Percentiles rank a stretch among this genome's conserved stretches.
Evolutionary conservation across 2,329 filamentous ascomycete species (phyloP).

Genomic region (Aspergillus amoenus): DNA sequence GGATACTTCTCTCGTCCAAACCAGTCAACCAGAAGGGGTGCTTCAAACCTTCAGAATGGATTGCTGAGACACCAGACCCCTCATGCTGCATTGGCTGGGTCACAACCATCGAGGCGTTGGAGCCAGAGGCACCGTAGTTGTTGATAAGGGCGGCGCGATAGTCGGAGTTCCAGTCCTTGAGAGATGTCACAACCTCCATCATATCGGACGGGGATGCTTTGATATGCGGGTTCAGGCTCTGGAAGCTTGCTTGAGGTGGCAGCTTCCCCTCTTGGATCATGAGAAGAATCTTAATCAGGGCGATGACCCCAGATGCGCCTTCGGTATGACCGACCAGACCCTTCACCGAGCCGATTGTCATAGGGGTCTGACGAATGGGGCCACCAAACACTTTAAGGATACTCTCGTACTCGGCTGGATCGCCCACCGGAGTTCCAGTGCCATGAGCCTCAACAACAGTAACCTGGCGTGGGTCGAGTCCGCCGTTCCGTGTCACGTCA

Average conservation of each 20-base stretch:
- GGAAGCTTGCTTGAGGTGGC: conserved; percentile 30
- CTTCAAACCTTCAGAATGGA: conserved; percentile 12
- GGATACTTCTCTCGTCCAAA: background rate
- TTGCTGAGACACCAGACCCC: background rate
- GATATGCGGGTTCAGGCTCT: conserved; percentile 23
- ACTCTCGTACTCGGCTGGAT: conserved; percentile 29
- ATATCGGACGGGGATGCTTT: conserved; percentile 7
- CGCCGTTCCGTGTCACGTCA: conserved; percentile 22
- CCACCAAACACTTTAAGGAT: conserved; percentile 21
- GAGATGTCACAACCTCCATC: conserved; percentile 14
- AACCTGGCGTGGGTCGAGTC: conserved; percentile 23
- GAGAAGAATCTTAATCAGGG: conserved; percentile 29
- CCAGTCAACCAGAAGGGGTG: conserved; percentile 5
- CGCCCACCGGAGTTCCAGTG: conserved; percentile 32
- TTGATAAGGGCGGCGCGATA: conserved; percentile 25
- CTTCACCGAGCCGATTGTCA: conserved; percentile 32
- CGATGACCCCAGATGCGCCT: conserved; percentile 30
- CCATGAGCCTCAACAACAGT: conserved; percentile 36
- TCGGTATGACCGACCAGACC: conserved; percentile 37
- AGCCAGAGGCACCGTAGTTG: conserved; percentile 28
- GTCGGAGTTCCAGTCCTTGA: conserved; percentile 15
- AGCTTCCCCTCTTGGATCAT: conserved; percentile 29
- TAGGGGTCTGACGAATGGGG: conserved; percentile 10
- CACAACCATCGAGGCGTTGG: conserved; percentile 27
- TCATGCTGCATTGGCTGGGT: background rate